These are phyloP conservation scores for Dothiorella sarmentorum DNA, from an alignment of 2,329 filamentous ascomycete genomes.

Conservation along the genomic window DNA sequence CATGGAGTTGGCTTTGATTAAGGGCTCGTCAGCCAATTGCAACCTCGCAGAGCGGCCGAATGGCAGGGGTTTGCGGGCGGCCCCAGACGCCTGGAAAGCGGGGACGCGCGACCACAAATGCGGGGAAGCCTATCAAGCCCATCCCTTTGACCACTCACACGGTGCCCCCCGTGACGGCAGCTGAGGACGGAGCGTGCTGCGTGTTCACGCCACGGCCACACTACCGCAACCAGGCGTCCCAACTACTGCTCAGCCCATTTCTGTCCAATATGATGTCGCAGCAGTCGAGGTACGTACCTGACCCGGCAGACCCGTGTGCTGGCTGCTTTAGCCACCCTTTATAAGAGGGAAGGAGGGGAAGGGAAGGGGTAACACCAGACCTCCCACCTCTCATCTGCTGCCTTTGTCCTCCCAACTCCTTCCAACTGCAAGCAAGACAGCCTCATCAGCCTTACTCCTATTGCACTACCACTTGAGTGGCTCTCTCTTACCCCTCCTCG, in stretches of 20 bases:
- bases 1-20: conserved; percentile 1
- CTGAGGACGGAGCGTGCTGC: not conserved
- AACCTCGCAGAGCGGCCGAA: not conserved
- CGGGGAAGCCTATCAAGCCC: not conserved
- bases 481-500: not conserved
- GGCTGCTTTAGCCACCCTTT: conserved; percentile 14
- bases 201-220: conserved; percentile 15
- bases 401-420: not conserved
- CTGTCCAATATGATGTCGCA: conserved; percentile 6
- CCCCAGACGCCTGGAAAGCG: conserved; percentile 15
- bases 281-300: conserved; percentile 1
- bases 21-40: not conserved
- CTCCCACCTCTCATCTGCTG: conserved; percentile 10
- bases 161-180: not conserved
- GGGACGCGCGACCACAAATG: conserved; percentile 4
- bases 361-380: not conserved
- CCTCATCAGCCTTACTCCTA: conserved; percentile 8
- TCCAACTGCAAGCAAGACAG: not conserved
- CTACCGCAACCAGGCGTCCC: not conserved
- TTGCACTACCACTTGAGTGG: not conserved
- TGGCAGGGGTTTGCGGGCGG: conserved; percentile 9
- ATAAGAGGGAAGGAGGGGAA: not conserved
- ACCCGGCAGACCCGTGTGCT: not conserved
- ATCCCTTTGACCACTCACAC: not conserved
- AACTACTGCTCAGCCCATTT: not conserved